Conservation (phyloP, 2,329 filamentous ascomycete genomes). For the Neonectria sp. region DNA sequence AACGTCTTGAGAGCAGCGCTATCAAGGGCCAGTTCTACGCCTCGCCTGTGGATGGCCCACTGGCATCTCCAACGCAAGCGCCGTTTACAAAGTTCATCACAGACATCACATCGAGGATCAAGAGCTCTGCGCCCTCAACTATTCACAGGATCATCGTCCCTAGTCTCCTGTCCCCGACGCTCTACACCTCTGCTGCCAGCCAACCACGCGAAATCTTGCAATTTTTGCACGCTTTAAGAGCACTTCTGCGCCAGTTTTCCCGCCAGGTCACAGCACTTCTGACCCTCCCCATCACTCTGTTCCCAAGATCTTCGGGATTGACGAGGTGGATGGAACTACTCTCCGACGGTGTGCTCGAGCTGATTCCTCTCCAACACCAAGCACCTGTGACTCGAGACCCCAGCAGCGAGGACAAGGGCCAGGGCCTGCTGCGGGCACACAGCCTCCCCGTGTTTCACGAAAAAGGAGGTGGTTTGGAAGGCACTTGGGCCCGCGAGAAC, state of each 20-base stretch:
- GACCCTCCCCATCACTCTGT: slow-evolving; percentile 85
- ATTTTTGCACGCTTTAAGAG: slow-evolving; percentile 85
- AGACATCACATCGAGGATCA: slow-evolving; percentile 69
- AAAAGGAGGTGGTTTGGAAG: slow-evolving; percentile 83
- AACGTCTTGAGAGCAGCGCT: slow-evolving; percentile 68
- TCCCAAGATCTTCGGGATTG: slow-evolving; percentile 81
- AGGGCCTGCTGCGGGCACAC: slow-evolving; percentile 89
- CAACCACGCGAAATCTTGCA: slow-evolving; percentile 82
- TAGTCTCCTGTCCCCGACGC: slow-evolving; percentile 85
- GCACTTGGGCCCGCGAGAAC: slow-evolving; percentile 82
- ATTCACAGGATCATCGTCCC: slow-evolving; percentile 91
- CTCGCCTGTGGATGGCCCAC: slow-evolving; percentile 60
- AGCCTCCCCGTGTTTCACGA: slow-evolving; percentile 89
- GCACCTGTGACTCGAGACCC: slow-evolving; percentile 65
- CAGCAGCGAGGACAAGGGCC: slow-evolving; percentile 79
- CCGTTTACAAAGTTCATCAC: slow-evolving; percentile 75
- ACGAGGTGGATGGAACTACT: slow-evolving; percentile 90
- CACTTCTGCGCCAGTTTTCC: slow-evolving; percentile 78
- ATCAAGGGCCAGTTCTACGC: slow-evolving; percentile 67
- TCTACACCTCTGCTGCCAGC: slow-evolving; percentile 80
- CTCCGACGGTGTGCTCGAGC: slow-evolving; percentile 87
- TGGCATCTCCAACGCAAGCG: slow-evolving; percentile 42
- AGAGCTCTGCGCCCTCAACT: slow-evolving; percentile 69
- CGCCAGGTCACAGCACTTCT: slow-evolving; percentile 79
- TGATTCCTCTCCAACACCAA: slow-evolving; percentile 77